Evolutionary conservation across 140 eudicot genomes (phyloP).

Genomic region (Ambrosia hybrid): DNA sequence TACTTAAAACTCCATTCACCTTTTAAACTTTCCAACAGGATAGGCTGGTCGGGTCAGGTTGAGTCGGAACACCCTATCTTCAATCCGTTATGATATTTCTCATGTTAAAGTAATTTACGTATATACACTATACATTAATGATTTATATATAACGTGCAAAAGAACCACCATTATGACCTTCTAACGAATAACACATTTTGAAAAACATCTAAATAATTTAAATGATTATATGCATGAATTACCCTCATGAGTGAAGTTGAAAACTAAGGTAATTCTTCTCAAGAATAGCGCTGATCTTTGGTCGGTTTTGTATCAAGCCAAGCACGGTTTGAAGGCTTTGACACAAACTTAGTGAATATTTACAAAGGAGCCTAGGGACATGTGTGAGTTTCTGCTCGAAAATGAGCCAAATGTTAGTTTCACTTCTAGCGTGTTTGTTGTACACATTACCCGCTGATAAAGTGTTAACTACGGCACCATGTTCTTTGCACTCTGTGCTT

Average conservation of each 20-base stretch:
- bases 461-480: neutral
- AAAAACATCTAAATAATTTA: neutral
- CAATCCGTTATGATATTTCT: neutral
- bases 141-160: slow-evolving; percentile 4
- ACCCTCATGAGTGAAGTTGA: slow-evolving; percentile 25
- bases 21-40: no score
- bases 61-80: neutral
- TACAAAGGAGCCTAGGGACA: slow-evolving; percentile 35
- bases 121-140: neutral
- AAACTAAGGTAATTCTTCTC: slow-evolving; percentile 29
- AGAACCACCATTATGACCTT: neutral
- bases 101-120: neutral
- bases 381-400: slow-evolving; percentile 38
- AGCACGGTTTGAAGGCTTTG: slow-evolving; percentile 36
- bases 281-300: slow-evolving; percentile 29
- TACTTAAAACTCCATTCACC: no score
- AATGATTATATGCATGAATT: slow-evolving; percentile 41
- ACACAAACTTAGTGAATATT: slow-evolving; percentile 38
- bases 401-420: neutral
- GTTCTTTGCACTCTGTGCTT: neutral
- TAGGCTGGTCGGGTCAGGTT: neutral
- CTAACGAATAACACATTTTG: neutral
- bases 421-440: slow-evolving; percentile 16
- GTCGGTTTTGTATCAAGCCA: slow-evolving; percentile 39
- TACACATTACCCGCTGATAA: slow-evolving; percentile 14